Percentiles rank a stretch among this genome's conserved stretches.
Conservation (phyloP, 352 stramenopile species). For the Halophytophthora polymorphica region DNA sequence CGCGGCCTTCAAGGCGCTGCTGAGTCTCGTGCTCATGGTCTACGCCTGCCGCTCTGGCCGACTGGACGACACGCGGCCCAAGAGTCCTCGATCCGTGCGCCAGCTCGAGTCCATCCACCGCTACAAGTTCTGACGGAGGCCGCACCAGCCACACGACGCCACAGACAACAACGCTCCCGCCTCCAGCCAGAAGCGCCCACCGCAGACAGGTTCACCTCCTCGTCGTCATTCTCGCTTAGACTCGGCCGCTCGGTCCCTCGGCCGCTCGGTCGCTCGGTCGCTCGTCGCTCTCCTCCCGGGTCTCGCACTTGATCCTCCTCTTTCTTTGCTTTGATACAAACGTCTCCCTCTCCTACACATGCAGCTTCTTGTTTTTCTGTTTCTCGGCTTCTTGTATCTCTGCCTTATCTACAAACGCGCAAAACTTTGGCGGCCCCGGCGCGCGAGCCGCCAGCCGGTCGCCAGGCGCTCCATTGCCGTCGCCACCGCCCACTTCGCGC, state of each 20-base stretch:
- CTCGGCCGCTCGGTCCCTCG: not conserved
- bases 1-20: conserved; percentile 70
- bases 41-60: conserved; percentile 64
- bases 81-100: conserved; percentile 54
- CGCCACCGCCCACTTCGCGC: not conserved
- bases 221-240: too few relatives aligned
- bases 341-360: conserved; percentile 34
- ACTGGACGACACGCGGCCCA: conserved; percentile 63
- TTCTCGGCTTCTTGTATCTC: conserved; percentile 20
- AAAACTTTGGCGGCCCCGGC: conserved; percentile 44
- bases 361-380: conserved; percentile 35
- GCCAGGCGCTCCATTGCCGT: not conserved
- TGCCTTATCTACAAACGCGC: conserved; percentile 66
- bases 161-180: too few relatives aligned
- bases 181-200: too few relatives aligned
- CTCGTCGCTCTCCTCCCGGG: conserved; percentile 15
- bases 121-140: conserved; percentile 47
- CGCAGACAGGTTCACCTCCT: too few relatives aligned
- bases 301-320: conserved; percentile 18
- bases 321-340: conserved; percentile 53
- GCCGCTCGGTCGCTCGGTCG: conserved; percentile 21
- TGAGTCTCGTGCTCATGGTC: conserved; percentile 78
- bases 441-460: conserved; percentile 23
- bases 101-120: conserved; percentile 64
- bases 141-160: too few relatives aligned